A percentile compares a stretch with the other conserved stretches of the same genome.
phyloP scores from a whole-genome alignment of 2,329 filamentous ascomycete genomes.

The Fusarium papillatum region DNA sequence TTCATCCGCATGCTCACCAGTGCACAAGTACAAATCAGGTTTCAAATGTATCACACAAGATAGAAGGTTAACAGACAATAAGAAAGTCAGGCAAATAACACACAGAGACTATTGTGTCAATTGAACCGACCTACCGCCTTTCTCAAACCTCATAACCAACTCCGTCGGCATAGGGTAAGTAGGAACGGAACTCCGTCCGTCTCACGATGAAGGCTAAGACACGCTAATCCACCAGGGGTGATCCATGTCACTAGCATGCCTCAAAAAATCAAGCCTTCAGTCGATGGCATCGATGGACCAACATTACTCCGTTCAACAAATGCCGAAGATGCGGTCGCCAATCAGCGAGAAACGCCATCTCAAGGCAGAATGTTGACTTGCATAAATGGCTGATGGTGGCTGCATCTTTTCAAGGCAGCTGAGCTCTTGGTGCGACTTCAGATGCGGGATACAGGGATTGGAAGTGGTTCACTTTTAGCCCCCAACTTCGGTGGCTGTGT shows the following conservation, averaged over 20 bases:
- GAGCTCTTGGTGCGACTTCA: neutral
- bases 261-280: neutral
- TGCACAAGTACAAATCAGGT: neutral
- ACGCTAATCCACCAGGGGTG: neutral
- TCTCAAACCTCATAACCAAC: neutral
- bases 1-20: neutral
- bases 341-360: neutral
- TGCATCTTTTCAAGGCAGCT: conserved; percentile 1
- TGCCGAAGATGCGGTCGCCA: neutral
- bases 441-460: neutral
- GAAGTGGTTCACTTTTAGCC: neutral
- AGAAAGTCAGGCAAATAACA: too few relatives aligned
- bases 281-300: neutral
- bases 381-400: neutral
- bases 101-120: neutral
- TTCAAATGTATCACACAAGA: accelerated
- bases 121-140: neutral
- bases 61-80: neutral
- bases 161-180: neutral
- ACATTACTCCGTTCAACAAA: neutral
- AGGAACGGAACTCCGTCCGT: neutral
- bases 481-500: neutral
- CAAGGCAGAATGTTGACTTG: neutral
- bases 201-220: neutral
- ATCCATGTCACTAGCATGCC: neutral